Evolutionary conservation across 441 rosid species (phyloP).

Genomic region (Metrosideros polymorpha): DNA sequence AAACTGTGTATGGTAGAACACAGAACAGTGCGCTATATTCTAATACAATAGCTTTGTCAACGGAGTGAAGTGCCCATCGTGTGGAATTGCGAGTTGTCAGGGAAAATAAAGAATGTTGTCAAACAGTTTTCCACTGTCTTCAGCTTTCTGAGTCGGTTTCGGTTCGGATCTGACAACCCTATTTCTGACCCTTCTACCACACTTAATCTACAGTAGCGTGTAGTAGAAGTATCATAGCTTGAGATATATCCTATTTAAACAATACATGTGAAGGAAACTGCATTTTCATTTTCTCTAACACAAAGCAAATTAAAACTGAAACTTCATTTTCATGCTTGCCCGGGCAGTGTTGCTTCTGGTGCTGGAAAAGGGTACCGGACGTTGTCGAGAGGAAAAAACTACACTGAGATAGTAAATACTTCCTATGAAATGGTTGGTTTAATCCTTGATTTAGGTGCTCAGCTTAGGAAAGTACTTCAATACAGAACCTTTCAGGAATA

Average conservation of each 20-base stretch:
- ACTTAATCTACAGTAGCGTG: neutral
- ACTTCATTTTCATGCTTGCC: neutral
- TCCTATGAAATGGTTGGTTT: neutral
- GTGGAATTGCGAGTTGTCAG: neutral
- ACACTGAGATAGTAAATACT: neutral
- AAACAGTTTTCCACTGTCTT: neutral
- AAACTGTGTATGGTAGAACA: neutral
- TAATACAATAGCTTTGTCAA: neutral
- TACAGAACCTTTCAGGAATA: neutral
- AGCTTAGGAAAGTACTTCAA: neutral
- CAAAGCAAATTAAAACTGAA: neutral
- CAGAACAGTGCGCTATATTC: neutral
- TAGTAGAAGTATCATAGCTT: neutral
- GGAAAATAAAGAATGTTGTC: neutral
- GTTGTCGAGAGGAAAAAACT: neutral
- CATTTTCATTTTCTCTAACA: neutral
- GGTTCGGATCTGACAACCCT: too few relatives aligned
- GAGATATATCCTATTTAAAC: neutral
- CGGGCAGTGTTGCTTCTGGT: neutral
- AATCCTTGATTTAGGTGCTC: neutral
- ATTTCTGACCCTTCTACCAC: neutral
- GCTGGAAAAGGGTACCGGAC: neutral
- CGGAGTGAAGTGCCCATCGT: neutral
- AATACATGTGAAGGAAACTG: neutral
- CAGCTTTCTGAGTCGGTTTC: too few relatives aligned